Conservation (phyloP, 2,329 filamentous ascomycete genomes). For the Rhexocercosporidium sp. region DNA sequence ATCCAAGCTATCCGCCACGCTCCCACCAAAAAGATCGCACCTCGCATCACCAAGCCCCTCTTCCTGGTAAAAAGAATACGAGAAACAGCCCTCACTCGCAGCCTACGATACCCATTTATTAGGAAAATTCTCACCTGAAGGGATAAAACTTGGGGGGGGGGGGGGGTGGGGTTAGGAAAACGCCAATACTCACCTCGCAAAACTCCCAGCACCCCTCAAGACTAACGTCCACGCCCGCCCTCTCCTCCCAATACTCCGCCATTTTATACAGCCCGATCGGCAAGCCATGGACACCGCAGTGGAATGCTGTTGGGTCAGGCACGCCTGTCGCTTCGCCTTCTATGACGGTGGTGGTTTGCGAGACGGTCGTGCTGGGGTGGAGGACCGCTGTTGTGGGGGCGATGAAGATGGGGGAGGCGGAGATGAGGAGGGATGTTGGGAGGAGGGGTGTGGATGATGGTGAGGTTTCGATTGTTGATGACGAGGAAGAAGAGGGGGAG, state of each 20-base stretch:
- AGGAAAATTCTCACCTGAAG: background rate
- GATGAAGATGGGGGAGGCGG: conserved; percentile 41
- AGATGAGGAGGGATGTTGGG: conserved; percentile 29
- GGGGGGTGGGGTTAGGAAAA: background rate
- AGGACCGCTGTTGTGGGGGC: conserved; percentile 35
- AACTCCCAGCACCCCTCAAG: conserved; percentile 50
- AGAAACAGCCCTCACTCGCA: conserved; percentile 25
- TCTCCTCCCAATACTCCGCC: conserved; percentile 47
- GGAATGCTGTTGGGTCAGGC: conserved; percentile 39
- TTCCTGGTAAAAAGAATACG: conserved; percentile 34
- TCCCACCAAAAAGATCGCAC: conserved; percentile 36
- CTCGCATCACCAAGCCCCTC: conserved; percentile 27
- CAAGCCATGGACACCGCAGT: conserved; percentile 49
- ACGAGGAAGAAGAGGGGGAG: conserved; percentile 2
- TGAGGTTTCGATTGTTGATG: background rate
- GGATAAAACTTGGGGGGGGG: no score
- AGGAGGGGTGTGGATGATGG: background rate
- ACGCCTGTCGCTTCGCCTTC: conserved; percentile 40
- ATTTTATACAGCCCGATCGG: conserved; percentile 46
- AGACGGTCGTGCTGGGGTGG: conserved; percentile 35
- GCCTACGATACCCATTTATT: conserved; percentile 17
- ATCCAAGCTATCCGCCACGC: conserved; percentile 33
- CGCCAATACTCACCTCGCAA: conserved; percentile 41
- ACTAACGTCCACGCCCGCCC: conserved; percentile 43
- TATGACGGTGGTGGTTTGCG: conserved; percentile 42